Evolutionary conservation across 805 yeast genomes (phyloP).

Genomic region (Phaffomyces antillensis): DNA sequence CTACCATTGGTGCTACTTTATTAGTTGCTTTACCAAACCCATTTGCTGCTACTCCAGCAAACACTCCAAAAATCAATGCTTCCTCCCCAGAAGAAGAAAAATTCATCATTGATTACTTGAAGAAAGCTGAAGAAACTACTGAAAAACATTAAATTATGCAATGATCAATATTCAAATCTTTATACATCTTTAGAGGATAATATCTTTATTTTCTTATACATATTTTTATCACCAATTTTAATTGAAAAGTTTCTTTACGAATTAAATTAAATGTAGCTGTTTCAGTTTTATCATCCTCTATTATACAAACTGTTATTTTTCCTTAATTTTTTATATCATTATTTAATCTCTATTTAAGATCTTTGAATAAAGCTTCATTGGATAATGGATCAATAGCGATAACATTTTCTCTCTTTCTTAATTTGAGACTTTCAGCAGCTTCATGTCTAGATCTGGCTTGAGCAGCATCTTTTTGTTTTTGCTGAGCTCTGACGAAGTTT

Average conservation of each 20-base stretch:
- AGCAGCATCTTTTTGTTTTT: conserved; percentile 70
- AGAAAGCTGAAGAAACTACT: conserved; percentile 33
- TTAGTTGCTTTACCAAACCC: conserved; percentile 66
- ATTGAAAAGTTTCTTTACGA: not conserved
- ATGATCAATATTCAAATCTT: too few relatives aligned
- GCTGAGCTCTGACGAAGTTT: conserved; percentile 87
- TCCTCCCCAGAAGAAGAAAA: conserved; percentile 83
- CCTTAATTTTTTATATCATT: too few relatives aligned
- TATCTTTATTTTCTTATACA: conserved; percentile 7
- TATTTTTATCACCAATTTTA: conserved; percentile 1
- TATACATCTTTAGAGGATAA: not conserved
- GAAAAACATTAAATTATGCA: conserved; percentile 8
- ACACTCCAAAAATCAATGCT: conserved; percentile 63
- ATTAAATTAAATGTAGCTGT: too few relatives aligned
- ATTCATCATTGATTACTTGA: conserved; percentile 64
- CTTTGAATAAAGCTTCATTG: conserved; percentile 67
- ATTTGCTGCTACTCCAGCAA: conserved; percentile 32
- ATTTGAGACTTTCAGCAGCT: conserved; percentile 68
- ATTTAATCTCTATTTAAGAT: conserved; percentile 6
- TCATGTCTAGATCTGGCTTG: conserved; percentile 74
- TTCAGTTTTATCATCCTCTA: too few relatives aligned
- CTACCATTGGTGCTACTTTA: conserved; percentile 66
- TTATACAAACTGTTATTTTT: too few relatives aligned
- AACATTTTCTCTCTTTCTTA: conserved; percentile 68
- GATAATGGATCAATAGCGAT: conserved; percentile 77